These are phyloP conservation scores for Oryza rufipogon DNA, from an alignment of 176 grass and related monocot genomes.

Conservation along the genomic window DNA sequence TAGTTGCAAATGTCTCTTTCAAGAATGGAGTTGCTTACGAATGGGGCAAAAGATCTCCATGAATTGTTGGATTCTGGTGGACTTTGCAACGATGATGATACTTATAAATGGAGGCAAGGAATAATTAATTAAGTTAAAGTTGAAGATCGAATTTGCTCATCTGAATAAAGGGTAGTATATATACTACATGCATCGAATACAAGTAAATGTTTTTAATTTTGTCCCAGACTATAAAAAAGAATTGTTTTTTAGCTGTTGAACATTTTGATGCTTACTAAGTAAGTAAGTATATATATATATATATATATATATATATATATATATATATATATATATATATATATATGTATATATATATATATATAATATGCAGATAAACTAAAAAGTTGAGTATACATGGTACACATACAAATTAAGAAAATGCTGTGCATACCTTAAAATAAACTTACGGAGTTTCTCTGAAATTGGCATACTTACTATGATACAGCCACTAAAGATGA, in stretches of 20 bases:
- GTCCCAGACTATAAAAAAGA: neutral
- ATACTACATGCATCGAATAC: neutral
- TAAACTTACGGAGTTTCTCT: no score
- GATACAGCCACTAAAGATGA: no score
- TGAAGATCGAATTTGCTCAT: constrained; percentile 14
- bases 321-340: no score
- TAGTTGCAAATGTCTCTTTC: constrained; percentile 35
- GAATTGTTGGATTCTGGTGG: constrained; percentile 34
- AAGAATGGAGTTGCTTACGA: constrained; percentile 11
- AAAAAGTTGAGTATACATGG: neutral
- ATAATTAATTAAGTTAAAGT: neutral
- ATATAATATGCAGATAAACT: no score
- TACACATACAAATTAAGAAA: neutral
- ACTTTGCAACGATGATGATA: neutral
- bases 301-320: no score
- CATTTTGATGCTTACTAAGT: neutral
- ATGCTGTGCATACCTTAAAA: no score
- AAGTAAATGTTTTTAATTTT: constrained; percentile 12
- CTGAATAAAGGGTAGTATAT: neutral
- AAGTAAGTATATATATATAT: no score
- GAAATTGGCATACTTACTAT: no score
- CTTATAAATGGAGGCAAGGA: constrained; percentile 9
- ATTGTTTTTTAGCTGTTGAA: neutral
- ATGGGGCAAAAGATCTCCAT: constrained; percentile 32
- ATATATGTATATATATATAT: no score